Conservation (phyloP, 192 early-diverging fungal species). For the Chytriomyces sp. region DNA sequence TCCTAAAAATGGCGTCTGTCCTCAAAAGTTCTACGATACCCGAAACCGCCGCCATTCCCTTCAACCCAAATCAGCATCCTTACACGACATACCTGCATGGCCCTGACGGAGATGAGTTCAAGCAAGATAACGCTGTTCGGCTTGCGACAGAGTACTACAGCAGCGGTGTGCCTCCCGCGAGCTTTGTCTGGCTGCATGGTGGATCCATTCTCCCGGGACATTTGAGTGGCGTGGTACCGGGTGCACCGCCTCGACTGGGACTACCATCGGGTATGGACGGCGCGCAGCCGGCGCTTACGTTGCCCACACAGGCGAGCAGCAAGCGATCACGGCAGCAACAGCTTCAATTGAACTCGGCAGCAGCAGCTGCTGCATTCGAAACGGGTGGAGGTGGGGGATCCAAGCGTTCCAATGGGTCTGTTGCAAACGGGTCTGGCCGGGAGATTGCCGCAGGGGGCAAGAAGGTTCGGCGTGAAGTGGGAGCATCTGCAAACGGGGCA, state of each 20-base stretch:
- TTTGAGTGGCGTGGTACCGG: too few relatives aligned
- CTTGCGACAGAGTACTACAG: constrained; percentile 54
- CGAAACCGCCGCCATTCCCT: constrained; percentile 40
- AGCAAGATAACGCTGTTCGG: constrained; percentile 51
- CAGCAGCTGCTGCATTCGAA: not conserved
- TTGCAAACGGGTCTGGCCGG: too few relatives aligned
- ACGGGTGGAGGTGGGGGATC: not conserved
- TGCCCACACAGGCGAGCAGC: not conserved
- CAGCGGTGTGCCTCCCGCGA: constrained; percentile 41
- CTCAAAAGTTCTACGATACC: constrained; percentile 36
- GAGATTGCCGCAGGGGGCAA: not conserved
- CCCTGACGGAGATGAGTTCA: constrained; percentile 42
- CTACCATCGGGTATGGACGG: not conserved
- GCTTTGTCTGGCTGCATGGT: constrained; percentile 48
- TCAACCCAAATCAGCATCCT: constrained; percentile 42
- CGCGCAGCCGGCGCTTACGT: not conserved
- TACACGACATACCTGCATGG: constrained; percentile 53
- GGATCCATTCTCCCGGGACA: too few relatives aligned
- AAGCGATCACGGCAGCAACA: not conserved
- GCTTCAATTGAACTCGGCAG: not conserved
- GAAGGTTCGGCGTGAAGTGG: too few relatives aligned
- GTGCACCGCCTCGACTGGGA: too few relatives aligned
- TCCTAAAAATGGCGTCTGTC: too few relatives aligned
- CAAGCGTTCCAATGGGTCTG: too few relatives aligned
- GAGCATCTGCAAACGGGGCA: too few relatives aligned